Evolutionary conservation across 2,329 filamentous ascomycete species (phyloP).

Genomic region (Shiraia bambusicola): DNA sequence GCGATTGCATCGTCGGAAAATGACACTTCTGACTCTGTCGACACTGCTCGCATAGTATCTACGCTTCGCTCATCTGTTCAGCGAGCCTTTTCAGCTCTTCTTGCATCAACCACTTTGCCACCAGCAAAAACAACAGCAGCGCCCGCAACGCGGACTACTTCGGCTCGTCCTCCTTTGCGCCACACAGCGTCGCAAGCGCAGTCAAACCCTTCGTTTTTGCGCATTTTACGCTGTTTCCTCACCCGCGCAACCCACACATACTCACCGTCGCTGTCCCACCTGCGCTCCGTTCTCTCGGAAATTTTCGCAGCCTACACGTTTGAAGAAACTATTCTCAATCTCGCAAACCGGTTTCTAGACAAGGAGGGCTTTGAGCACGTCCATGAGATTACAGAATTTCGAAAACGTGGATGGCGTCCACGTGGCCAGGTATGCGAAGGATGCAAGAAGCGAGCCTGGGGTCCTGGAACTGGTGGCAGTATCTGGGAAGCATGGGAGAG

Average conservation of each 20-base stretch:
- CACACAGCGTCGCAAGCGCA: constrained; percentile 32
- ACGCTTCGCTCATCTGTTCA: constrained; percentile 80
- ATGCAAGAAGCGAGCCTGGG: constrained; percentile 83
- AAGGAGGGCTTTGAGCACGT: constrained; percentile 87
- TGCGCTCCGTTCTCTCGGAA: constrained; percentile 79
- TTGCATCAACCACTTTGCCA: constrained; percentile 63
- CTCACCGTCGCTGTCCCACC: constrained; percentile 82
- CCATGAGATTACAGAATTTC: constrained; percentile 68
- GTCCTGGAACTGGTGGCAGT: constrained; percentile 74
- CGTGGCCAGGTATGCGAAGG: constrained; percentile 83
- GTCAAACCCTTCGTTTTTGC: constrained; percentile 76
- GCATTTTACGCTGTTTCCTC: constrained; percentile 85
- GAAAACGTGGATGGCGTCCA: constrained; percentile 87
- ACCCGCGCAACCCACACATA: constrained; percentile 71
- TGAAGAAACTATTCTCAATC: constrained; percentile 81
- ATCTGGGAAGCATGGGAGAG: constrained; percentile 83
- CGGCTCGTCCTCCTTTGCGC: constrained; percentile 25
- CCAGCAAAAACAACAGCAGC: constrained; percentile 15
- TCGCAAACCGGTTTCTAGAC: constrained; percentile 85
- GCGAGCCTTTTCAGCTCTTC: constrained; percentile 82
- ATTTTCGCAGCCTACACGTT: constrained; percentile 96
- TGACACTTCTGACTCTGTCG: constrained; percentile 41
- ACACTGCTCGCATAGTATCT: constrained; percentile 63
- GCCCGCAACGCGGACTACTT: constrained; percentile 21
- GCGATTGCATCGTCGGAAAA: constrained; percentile 27